Conservation (phyloP, 306 rosid species). For the Medicago ruthenica region DNA sequence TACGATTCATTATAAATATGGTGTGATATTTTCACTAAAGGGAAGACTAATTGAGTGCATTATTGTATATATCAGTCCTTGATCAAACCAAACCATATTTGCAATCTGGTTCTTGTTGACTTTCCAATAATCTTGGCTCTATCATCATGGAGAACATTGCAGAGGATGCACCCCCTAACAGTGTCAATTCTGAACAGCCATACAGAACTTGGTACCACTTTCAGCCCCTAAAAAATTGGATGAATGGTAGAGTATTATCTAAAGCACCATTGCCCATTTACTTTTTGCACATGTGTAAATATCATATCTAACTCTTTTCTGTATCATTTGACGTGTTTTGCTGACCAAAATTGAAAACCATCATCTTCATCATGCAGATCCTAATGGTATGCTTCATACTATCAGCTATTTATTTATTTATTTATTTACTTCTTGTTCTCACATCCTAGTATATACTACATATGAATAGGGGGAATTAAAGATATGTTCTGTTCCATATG, state of each 20-base stretch:
- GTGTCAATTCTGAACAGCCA: conserved; percentile 32
- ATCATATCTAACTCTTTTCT: conserved; percentile 32
- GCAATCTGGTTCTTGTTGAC: conserved; percentile 2
- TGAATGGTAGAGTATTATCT: conserved; percentile 44
- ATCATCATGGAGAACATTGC: conserved; percentile 15
- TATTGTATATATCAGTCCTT: not conserved
- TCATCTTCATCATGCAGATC: conserved; percentile 53
- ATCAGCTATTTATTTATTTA: not conserved
- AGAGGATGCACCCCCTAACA: not conserved
- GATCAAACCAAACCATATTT: conserved; percentile 8
- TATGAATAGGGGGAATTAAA: not conserved
- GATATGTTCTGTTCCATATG: not conserved
- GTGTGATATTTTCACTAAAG: not conserved
- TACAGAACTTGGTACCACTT: conserved; percentile 50
- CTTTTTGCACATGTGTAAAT: not conserved
- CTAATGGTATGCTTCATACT: conserved; percentile 52
- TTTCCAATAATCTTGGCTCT: not conserved
- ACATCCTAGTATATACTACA: not conserved
- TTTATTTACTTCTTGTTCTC: not conserved
- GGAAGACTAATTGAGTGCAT: not conserved
- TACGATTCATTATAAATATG: not conserved
- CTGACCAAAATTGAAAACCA: conserved; percentile 36
- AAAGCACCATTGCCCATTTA: not conserved
- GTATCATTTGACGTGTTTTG: conserved; percentile 44
- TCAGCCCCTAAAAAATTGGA: conserved; percentile 54